Percentiles rank a stretch among this genome's conserved stretches.
Conservation (phyloP, 805 yeast species). For the Zygosaccharomyces gambellarensis region DNA sequence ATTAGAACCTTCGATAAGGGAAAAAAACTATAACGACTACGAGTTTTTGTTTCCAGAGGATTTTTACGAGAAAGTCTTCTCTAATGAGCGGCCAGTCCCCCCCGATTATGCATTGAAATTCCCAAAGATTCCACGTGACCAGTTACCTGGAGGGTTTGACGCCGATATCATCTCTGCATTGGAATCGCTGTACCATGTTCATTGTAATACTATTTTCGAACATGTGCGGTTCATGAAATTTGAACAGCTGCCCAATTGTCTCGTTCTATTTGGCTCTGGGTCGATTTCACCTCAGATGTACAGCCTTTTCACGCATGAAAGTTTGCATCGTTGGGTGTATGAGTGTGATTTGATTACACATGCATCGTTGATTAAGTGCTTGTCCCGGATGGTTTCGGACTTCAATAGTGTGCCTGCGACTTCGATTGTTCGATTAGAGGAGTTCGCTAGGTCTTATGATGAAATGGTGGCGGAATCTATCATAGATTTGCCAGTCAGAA, state of each 20-base stretch:
- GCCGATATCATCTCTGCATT: conserved; percentile 58
- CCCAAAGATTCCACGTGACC: conserved; percentile 34
- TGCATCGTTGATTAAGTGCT: conserved; percentile 48
- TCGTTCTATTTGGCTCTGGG: conserved; percentile 47
- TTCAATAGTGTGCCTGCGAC: conserved; percentile 47
- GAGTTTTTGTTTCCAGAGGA: conserved; percentile 12
- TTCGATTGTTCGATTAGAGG: conserved; percentile 50
- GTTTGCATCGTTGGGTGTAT: conserved; percentile 56
- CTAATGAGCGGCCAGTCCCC: conserved; percentile 24
- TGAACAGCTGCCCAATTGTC: conserved; percentile 50
- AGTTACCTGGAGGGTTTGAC: conserved; percentile 43
- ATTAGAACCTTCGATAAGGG: not conserved
- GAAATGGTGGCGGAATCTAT: conserved; percentile 39
- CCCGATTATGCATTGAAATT: conserved; percentile 34
- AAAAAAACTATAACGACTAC: conserved; percentile 6
- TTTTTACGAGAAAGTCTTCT: conserved; percentile 28
- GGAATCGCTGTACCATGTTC: conserved; percentile 55
- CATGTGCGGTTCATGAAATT: conserved; percentile 63
- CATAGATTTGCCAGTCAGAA: conserved; percentile 46
- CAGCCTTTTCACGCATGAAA: conserved; percentile 48
- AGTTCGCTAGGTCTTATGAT: conserved; percentile 47
- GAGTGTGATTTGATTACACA: conserved; percentile 65
- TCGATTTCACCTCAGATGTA: conserved; percentile 60
- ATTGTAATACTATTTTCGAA: conserved; percentile 61
- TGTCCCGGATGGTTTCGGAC: conserved; percentile 58